phyloP scores from a whole-genome alignment of 1,139 yeast genomes.

The Nakaseomyces nivariensis region DNA sequence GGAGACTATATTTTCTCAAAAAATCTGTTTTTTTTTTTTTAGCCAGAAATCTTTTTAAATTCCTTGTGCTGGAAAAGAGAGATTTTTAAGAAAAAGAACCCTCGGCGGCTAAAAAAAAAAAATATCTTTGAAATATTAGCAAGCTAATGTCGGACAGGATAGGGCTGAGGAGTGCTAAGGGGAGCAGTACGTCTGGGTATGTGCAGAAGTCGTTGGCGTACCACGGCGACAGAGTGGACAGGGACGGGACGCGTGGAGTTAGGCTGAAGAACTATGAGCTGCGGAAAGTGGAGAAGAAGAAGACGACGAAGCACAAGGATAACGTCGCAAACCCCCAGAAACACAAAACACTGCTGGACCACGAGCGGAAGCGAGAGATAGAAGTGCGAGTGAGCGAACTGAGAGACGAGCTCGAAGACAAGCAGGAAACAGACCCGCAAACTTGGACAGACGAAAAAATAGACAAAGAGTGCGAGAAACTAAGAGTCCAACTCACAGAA shows the following conservation, averaged over 20 bases:
- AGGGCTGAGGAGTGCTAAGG: slow-evolving; percentile 27
- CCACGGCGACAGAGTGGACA: background rate
- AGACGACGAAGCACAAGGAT: background rate
- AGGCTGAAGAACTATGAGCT: slow-evolving; percentile 1
- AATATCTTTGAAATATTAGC: background rate
- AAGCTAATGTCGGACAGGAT: slow-evolving; percentile 8
- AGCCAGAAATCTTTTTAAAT: too few relatives aligned
- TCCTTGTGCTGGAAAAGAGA: too few relatives aligned
- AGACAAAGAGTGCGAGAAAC: slow-evolving; percentile 13
- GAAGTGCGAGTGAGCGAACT: slow-evolving; percentile 19
- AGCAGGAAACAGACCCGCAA: slow-evolving; percentile 2
- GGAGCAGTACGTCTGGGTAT: slow-evolving; percentile 28
- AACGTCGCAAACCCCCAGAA: background rate
- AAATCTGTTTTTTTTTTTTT: too few relatives aligned
- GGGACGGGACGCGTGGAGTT: background rate
- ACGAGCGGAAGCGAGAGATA: slow-evolving; percentile 11
- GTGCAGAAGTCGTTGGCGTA: slow-evolving; percentile 20
- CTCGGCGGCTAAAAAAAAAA: too few relatives aligned
- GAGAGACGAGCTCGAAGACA: slow-evolving; percentile 20
- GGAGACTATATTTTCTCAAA: too few relatives aligned
- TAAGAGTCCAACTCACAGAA: slow-evolving; percentile 8
- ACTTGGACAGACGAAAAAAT: slow-evolving; percentile 11
- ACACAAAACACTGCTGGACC: slow-evolving; percentile 7
- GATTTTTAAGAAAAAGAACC: too few relatives aligned
- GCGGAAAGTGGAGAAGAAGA: background rate